A percentile compares a stretch with the other conserved stretches of the same genome.
Conservation (phyloP, 495 filamentous ascomycete species). For the Hypoxylon fragiforme region DNA sequence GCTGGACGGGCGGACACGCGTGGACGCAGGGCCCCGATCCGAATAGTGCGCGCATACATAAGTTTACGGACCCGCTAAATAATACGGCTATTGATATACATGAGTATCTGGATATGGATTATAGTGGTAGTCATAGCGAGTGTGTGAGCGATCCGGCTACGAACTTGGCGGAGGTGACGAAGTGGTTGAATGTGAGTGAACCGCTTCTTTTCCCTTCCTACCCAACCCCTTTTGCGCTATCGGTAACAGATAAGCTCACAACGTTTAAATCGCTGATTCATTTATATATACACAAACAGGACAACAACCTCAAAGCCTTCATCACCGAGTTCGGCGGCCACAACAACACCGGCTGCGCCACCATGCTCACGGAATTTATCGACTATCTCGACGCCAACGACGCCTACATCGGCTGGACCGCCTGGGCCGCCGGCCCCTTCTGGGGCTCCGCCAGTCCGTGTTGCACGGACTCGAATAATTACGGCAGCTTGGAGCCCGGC, state of each 20-base stretch:
- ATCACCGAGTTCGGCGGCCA: conserved; percentile 57
- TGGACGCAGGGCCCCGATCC: conserved; percentile 53
- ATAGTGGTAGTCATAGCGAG: conserved; percentile 46
- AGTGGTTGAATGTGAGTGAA: conserved; percentile 46
- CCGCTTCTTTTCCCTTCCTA: too few relatives aligned
- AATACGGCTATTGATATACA: conserved; percentile 59
- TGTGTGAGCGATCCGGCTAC: conserved; percentile 45
- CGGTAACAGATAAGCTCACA: too few relatives aligned
- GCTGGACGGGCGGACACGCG: conserved; percentile 52
- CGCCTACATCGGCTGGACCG: conserved; percentile 58
- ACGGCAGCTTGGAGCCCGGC: conserved; percentile 51
- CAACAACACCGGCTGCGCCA: conserved; percentile 52
- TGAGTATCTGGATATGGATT: conserved; percentile 57
- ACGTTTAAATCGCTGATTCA: too few relatives aligned
- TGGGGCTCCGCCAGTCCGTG: conserved; percentile 53
- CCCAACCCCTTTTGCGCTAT: too few relatives aligned
- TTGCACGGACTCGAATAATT: conserved; percentile 49
- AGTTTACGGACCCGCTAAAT: conserved; percentile 50
- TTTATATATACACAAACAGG: too few relatives aligned
- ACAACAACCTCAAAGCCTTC: conserved; percentile 55
- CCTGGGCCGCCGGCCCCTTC: conserved; percentile 57
- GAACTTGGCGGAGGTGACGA: conserved; percentile 48
- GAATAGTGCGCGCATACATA: conserved; percentile 45
- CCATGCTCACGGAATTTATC: conserved; percentile 48
- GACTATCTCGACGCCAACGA: conserved; percentile 54